These are phyloP conservation scores for Glycine latifolia DNA, from an alignment of 306 rosid genomes.

Conservation along the genomic window DNA sequence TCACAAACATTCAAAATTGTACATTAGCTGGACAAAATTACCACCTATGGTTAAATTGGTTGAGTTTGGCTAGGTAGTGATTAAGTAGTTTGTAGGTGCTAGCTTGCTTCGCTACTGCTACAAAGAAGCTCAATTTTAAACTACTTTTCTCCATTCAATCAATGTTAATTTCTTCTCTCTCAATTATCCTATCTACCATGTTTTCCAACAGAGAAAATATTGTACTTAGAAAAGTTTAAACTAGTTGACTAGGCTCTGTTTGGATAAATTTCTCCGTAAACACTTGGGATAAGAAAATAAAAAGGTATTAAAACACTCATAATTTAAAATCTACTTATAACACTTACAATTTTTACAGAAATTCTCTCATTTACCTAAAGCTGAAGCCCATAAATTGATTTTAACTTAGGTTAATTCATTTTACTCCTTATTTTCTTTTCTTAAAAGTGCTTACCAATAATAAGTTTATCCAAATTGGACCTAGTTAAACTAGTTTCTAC, in stretches of 20 bases:
- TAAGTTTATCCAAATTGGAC: not conserved
- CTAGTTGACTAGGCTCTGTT: not conserved
- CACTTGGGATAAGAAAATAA: not conserved
- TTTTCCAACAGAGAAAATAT: not conserved
- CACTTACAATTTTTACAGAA: too few species aligned
- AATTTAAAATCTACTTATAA: too few species aligned
- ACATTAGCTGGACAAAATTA: conserved; percentile 7
- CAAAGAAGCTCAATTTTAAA: not conserved
- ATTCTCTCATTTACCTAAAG: too few species aligned
- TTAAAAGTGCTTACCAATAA: too few species aligned
- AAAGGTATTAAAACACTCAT: not conserved
- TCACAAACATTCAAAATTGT: not conserved
- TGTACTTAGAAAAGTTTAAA: not conserved
- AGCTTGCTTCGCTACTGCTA: not conserved
- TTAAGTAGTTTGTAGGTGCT: not conserved
- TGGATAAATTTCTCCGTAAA: not conserved
- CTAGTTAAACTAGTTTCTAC: not conserved
- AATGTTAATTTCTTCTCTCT: conserved; percentile 3
- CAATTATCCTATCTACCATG: conserved; percentile 21
- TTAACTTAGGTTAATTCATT: too few species aligned
- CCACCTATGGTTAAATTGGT: not conserved
- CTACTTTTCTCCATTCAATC: conserved; percentile 2
- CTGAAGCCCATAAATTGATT: too few species aligned
- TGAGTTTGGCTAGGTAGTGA: conserved; percentile 28
- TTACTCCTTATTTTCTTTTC: too few species aligned